Base-by-base conservation (phyloP, 1,284 basidiomycete species). In the Coniferiporia weirii region DNA sequence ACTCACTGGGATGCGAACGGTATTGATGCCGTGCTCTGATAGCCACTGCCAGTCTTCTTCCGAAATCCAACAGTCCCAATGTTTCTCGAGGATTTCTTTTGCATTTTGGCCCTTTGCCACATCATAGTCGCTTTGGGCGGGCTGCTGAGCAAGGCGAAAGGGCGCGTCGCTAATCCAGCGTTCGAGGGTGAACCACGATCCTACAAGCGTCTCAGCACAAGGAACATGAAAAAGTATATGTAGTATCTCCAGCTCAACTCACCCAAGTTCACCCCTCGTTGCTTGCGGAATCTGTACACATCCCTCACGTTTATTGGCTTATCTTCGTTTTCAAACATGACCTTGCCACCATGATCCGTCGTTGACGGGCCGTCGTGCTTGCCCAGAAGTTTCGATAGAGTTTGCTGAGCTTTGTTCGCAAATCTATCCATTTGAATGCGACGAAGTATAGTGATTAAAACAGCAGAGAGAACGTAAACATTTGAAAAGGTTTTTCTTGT, bases 191-290 rank as follows among this genome's bases (percentile, higher is more conserved):
- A 93, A 92, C 87, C 86, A 89, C 5, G 81, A 84, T 1, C 86
- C 85, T 89, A 1, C 17, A 46, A 20, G 19, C 17, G 17, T 12
- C 17, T 46, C 17, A 34, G 51, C 27, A 47, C 22, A 20, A 36
- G 10, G 8, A 51, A 47, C 17, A 44, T 52, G 13, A 38, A 3
- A 10, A 54, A 43, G 34, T 1, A 51, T 20, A 22, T 27, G 44
- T 52, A 17, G 19, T 2, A 27, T 27, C n/a, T n/a, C n/a, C n/a
- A 5, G 27, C 5, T 27, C 27, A 2, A 5, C 79, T 66, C 69
- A 80, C 92, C 92, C 10, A 95, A 81, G 69, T 94, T 95, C 40
- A 94, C 84, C 19, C 91, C 91, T 46, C 85, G 78, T 69, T 93
- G 92, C 69, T 86, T 86, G 49, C 91, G 79, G 71, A 85, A 88